Conservation (phyloP, 352 stramenopile genomes). For the Globisporangium middletonii region DNA sequence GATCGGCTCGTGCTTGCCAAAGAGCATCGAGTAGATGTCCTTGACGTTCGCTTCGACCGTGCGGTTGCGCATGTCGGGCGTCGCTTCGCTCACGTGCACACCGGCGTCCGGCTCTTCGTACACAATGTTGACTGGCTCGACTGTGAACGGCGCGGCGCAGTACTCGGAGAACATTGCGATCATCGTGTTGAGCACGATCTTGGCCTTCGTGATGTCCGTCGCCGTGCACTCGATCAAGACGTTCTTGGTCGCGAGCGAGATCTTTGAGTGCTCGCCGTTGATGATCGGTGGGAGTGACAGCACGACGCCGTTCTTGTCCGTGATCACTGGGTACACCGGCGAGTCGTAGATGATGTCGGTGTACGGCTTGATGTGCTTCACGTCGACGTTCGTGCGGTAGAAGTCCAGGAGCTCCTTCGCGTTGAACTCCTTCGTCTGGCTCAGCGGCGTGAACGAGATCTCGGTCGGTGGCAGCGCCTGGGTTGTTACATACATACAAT, state of each 20-base stretch:
- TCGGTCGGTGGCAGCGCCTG: slow-evolving; percentile 89
- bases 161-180: slow-evolving; percentile 99
- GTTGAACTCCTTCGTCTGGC: slow-evolving; percentile 86
- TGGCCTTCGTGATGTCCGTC: slow-evolving; percentile 99
- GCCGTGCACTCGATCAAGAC: slow-evolving; percentile 99
- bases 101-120: slow-evolving; percentile 91
- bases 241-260: slow-evolving; percentile 96
- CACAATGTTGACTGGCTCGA: slow-evolving; percentile 95
- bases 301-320: slow-evolving; percentile 94
- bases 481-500: not conserved
- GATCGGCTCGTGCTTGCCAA: slow-evolving; percentile 64
- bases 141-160: slow-evolving; percentile 93
- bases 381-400: slow-evolving; percentile 92
- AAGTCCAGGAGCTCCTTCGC: slow-evolving; percentile 94
- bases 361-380: slow-evolving; percentile 99
- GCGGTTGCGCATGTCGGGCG: slow-evolving; percentile 91
- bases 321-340: slow-evolving; percentile 96
- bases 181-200: slow-evolving; percentile 99
- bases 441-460: slow-evolving; percentile 97
- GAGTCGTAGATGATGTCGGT: slow-evolving; percentile 99
- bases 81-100: slow-evolving; percentile 66
- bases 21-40: slow-evolving; percentile 87
- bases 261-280: slow-evolving; percentile 97
- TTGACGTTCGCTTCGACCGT: slow-evolving; percentile 81
- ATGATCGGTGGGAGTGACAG: slow-evolving; percentile 99